phyloP scores from a whole-genome alignment of 2,329 filamentous ascomycete genomes.

The Neonectria punicea region DNA sequence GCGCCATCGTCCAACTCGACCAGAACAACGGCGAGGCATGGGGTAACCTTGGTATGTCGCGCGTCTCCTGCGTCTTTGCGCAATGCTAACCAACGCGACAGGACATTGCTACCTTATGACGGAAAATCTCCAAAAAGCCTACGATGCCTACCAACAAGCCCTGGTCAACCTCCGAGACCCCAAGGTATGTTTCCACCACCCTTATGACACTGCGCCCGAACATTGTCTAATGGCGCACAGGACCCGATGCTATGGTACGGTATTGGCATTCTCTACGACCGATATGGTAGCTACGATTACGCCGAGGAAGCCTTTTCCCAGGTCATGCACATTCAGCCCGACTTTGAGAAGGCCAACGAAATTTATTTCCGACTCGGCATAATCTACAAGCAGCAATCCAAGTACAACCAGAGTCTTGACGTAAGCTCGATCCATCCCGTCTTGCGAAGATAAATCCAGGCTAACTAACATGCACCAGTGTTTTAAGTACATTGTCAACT shows the following conservation, averaged over 20 bases:
- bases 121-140: conserved; percentile 96
- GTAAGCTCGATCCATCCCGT: conserved; percentile 60
- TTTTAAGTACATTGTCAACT: conserved; percentile 97
- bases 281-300: conserved; percentile 95
- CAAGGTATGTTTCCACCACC: conserved; percentile 69
- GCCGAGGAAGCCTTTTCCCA: conserved; percentile 98
- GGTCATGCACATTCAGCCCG: conserved; percentile 98
- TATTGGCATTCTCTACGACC: conserved; percentile 96
- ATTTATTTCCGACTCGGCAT: conserved; percentile 99
- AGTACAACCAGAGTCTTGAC: conserved; percentile 91
- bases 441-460: not conserved
- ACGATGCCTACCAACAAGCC: conserved; percentile 95
- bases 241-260: conserved; percentile 99
- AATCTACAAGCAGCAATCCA: conserved; percentile 98
- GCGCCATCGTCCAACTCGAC: conserved; percentile 91
- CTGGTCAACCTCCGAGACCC: conserved; percentile 92
- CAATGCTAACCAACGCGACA: conserved; percentile 49
- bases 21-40: conserved; percentile 92
- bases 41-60: conserved; percentile 84
- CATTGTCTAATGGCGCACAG: conserved; percentile 53
- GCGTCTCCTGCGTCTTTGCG: conserved; percentile 6
- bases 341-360: conserved; percentile 98
- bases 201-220: not conserved
- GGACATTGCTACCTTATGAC: conserved; percentile 99
- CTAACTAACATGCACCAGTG: conserved; percentile 66